Percentiles rank a stretch among this genome's conserved stretches.
phyloP scores from a whole-genome alignment of 371 early-diverging fungal genomes.

The Mucor racemosus region DNA sequence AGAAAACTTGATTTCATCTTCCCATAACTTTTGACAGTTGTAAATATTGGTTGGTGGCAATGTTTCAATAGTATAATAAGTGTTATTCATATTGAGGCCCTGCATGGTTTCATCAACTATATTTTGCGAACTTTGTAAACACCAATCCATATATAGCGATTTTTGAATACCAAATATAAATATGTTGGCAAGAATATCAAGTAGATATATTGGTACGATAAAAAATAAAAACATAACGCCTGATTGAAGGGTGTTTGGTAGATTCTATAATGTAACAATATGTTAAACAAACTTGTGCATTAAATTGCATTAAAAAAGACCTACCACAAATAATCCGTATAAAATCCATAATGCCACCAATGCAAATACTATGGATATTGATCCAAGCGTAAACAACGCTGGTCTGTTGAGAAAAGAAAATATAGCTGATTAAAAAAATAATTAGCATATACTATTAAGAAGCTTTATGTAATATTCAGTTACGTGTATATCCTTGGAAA shows the following conservation, averaged over 20 bases:
- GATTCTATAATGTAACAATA: not conserved
- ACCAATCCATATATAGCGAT: constrained; percentile 36
- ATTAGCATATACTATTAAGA: not conserved
- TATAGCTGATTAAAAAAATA: constrained; percentile 13
- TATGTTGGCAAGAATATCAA: constrained; percentile 19
- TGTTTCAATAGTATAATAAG: not conserved
- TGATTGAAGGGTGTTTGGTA: not conserved
- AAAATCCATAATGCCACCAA: constrained; percentile 20
- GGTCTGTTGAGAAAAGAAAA: constrained; percentile 28
- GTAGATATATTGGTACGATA: constrained; percentile 13
- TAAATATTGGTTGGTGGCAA: constrained; percentile 11
- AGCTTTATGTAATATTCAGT: not conserved
- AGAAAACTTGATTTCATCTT: constrained; percentile 45
- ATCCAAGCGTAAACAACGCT: constrained; percentile 22
- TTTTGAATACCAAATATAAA: constrained; percentile 42
- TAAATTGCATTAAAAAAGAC: not conserved
- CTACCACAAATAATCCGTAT: constrained; percentile 28
- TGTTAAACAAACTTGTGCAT: not conserved
- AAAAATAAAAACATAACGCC: constrained; percentile 11
- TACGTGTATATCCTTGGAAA: constrained; percentile 26
- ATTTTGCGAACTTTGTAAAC: constrained; percentile 18
- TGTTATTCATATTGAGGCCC: constrained; percentile 4
- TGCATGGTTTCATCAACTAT: constrained; percentile 8
- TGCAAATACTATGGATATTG: constrained; percentile 27
- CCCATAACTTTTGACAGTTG: constrained; percentile 47